These are phyloP conservation scores for Emiliania huxleyi DNA, from an alignment of 78 protist genomes.

Conservation along the genomic window DNA sequence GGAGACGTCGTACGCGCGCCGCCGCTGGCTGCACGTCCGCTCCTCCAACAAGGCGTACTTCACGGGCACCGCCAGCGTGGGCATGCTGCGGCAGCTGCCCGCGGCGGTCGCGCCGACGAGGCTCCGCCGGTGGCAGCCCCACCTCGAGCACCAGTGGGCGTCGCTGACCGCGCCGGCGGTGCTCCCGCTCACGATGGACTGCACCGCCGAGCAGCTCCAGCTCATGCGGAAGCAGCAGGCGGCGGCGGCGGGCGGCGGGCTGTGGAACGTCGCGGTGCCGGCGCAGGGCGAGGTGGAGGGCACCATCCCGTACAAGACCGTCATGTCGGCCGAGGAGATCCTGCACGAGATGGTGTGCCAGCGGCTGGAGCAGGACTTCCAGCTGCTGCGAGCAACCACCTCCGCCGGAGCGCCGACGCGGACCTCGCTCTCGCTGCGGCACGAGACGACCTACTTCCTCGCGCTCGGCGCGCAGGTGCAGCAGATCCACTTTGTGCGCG, in stretches of 20 bases:
- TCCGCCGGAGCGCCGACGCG: not conserved
- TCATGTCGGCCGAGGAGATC: not conserved
- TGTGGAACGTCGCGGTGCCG: not conserved
- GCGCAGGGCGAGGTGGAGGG: not conserved
- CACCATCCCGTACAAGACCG: not conserved
- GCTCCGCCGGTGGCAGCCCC: not conserved
- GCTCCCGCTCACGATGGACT: not conserved
- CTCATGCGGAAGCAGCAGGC: not conserved
- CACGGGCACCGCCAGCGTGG: too few species aligned
- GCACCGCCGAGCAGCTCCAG: not conserved
- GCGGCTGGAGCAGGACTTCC: conserved; percentile 7
- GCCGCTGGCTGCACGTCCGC: not conserved
- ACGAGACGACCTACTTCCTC: not conserved
- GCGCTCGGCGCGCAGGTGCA: not conserved
- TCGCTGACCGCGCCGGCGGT: not conserved
- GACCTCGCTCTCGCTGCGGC: not conserved
- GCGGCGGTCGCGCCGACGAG: too few species aligned
- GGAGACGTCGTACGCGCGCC: not conserved
- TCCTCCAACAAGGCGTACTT: not conserved
- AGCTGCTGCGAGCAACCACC: not conserved
- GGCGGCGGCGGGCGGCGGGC: not conserved
- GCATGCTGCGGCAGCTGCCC: too few species aligned
- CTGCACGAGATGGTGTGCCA: not conserved
- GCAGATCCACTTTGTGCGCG: not conserved
- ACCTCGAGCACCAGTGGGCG: conserved; percentile 2